A percentile compares a stretch with the other conserved stretches of the same genome.
These are phyloP conservation scores for Gomphus bonarii DNA, from an alignment of 1,284 basidiomycete genomes.

Conservation along the genomic window DNA sequence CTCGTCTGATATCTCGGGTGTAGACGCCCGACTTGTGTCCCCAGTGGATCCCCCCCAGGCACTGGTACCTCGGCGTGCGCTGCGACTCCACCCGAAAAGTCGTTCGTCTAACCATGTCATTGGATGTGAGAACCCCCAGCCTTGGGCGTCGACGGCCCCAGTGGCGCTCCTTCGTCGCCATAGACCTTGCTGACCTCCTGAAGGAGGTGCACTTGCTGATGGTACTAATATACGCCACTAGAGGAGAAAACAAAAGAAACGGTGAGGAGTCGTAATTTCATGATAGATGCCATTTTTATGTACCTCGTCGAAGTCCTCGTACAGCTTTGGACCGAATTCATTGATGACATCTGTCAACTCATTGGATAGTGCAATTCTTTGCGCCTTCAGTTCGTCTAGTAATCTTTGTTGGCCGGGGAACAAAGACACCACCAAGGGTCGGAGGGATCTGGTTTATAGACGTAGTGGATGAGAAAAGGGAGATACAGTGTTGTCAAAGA, in stretches of 20 bases:
- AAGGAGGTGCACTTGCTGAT: conserved; percentile 73
- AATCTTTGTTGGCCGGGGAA: conserved; percentile 87
- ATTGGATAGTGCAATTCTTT: conserved; percentile 72
- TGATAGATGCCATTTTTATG: conserved; percentile 15
- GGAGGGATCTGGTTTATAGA: conserved; percentile 59
- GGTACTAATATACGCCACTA: conserved; percentile 79
- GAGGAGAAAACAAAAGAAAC: neutral
- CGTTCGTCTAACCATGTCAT: conserved; percentile 92
- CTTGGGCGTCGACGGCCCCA: conserved; percentile 71
- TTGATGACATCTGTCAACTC: conserved; percentile 88
- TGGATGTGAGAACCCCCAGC: conserved; percentile 69
- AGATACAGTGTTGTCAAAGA: conserved; percentile 13
- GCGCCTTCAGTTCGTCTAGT: conserved; percentile 71
- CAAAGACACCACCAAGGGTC: conserved; percentile 85
- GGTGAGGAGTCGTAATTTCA: neutral
- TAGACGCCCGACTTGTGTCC: conserved; percentile 52
- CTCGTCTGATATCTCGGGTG: conserved; percentile 63
- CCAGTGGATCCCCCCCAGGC: conserved; percentile 54
- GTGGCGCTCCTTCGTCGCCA: conserved; percentile 68
- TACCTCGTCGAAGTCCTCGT: conserved; percentile 71
- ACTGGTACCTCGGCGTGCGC: conserved; percentile 59
- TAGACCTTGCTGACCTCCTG: conserved; percentile 52
- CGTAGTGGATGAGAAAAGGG: conserved; percentile 29
- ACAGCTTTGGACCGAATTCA: conserved; percentile 62
- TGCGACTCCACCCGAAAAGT: conserved; percentile 85